A percentile compares a stretch with the other conserved stretches of the same genome.
phyloP scores from a whole-genome alignment of 352 stramenopile species.

The Globisporangium cederbergense region DNA sequence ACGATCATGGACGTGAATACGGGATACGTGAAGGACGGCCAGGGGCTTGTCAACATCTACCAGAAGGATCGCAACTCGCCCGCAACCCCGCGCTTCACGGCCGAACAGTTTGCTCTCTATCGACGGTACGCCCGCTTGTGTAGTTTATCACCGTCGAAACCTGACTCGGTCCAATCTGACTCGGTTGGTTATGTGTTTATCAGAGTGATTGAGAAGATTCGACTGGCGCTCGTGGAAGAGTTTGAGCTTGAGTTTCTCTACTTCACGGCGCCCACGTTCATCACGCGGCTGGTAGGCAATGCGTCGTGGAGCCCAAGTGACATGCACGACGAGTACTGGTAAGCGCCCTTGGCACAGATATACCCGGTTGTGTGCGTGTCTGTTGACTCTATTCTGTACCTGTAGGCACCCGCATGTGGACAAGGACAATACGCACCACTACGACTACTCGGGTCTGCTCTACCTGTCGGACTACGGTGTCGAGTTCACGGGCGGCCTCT shows the following conservation, averaged over 20 bases:
- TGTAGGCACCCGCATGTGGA: constrained; percentile 86
- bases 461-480: constrained; percentile 80
- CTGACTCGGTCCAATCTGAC: background rate
- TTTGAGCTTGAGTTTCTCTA: constrained; percentile 79
- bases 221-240: constrained; percentile 67
- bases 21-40: constrained; percentile 82
- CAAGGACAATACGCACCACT: constrained; percentile 93
- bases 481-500: constrained; percentile 89
- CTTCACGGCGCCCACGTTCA: constrained; percentile 93
- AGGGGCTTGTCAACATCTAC: constrained; percentile 91
- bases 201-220: constrained; percentile 77
- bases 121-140: constrained; percentile 30
- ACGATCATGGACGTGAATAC: constrained; percentile 93
- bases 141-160: too few species aligned
- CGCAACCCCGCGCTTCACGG: constrained; percentile 60
- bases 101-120: constrained; percentile 84
- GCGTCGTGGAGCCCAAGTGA: constrained; percentile 68
- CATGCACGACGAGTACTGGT: constrained; percentile 93
- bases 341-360: background rate
- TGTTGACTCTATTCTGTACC: background rate
- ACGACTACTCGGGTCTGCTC: constrained; percentile 90
- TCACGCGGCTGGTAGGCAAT: constrained; percentile 88
- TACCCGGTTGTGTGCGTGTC: background rate
- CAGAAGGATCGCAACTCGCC: constrained; percentile 40
- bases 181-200: background rate